Percentiles rank a stretch among this genome's conserved stretches.
These are phyloP conservation scores for Zostera marina DNA, from an alignment of 116 monocot species.

Conservation along the genomic window DNA sequence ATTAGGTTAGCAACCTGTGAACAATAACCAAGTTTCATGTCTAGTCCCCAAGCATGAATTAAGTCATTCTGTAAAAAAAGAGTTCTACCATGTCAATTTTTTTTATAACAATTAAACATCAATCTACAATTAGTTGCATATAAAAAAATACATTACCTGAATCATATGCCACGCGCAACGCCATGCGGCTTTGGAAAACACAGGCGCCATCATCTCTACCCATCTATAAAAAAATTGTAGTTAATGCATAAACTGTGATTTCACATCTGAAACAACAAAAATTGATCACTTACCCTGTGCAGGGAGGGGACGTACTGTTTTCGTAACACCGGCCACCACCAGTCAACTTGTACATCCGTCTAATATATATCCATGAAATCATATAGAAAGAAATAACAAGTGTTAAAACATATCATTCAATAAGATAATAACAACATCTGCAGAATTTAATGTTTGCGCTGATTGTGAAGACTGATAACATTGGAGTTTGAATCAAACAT, in stretches of 20 bases:
- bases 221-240: conserved; percentile 23
- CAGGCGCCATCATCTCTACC: conserved; percentile 80
- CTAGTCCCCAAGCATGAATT: conserved; percentile 22
- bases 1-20: conserved; percentile 6
- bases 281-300: conserved; percentile 41
- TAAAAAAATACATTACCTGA: conserved; percentile 22
- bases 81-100: too few species aligned
- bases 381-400: too few species aligned
- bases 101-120: background rate
- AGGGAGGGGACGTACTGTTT: conserved; percentile 67
- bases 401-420: too few species aligned
- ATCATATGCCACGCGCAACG: conserved; percentile 62
- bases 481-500: background rate
- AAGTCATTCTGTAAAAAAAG: conserved; percentile 13
- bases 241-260: background rate
- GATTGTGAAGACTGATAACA: background rate
- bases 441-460: background rate
- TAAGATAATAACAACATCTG: too few species aligned
- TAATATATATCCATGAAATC: background rate
- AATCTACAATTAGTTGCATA: background rate
- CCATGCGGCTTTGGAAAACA: conserved; percentile 64
- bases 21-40: conserved; percentile 22
- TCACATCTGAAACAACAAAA: background rate
- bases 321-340: conserved; percentile 30
- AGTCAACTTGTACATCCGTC: background rate